Evolutionary conservation across 192 early-diverging fungal species (phyloP).

Genomic region (Coemansia sp.): DNA sequence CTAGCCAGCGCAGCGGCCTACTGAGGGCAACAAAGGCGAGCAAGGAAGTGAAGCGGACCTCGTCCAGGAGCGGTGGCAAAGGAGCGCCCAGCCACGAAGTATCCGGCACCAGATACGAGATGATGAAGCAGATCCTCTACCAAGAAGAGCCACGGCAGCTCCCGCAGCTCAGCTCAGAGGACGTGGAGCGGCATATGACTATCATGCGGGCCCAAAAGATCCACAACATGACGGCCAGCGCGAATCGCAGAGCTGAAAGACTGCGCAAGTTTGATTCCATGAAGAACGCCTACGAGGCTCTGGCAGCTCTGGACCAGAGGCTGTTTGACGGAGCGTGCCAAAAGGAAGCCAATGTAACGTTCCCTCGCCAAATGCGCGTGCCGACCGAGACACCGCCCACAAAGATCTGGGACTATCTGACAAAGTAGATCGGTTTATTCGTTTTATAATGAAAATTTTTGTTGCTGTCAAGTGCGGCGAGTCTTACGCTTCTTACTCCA

Average conservation of each 20-base stretch:
- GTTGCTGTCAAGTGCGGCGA: conserved; percentile 1
- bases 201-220: conserved; percentile 73
- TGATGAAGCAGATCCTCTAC: conserved; percentile 71
- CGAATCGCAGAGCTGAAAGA: conserved; percentile 46
- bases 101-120: conserved; percentile 61
- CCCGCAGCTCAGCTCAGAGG: conserved; percentile 53
- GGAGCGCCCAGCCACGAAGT: conserved; percentile 17
- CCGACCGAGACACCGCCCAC: conserved; percentile 71
- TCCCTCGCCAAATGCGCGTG: conserved; percentile 71
- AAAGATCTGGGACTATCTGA: conserved; percentile 65
- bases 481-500: conserved; percentile 36
- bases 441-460: neutral
- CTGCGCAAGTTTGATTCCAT: conserved; percentile 62
- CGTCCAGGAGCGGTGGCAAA: neutral
- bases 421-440: neutral
- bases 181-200: conserved; percentile 62
- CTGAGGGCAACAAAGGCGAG: conserved; percentile 16
- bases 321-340: conserved; percentile 66
- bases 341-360: conserved; percentile 58
- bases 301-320: conserved; percentile 58
- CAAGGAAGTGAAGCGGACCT: conserved; percentile 8
- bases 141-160: conserved; percentile 55
- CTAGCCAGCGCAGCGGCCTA: conserved; percentile 1
- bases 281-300: conserved; percentile 62
- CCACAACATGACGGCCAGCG: conserved; percentile 53